Percentiles rank a stretch among this genome's conserved stretches.
phyloP scores from a whole-genome alignment of 257 asterid species.

The Petunia axillaris region DNA sequence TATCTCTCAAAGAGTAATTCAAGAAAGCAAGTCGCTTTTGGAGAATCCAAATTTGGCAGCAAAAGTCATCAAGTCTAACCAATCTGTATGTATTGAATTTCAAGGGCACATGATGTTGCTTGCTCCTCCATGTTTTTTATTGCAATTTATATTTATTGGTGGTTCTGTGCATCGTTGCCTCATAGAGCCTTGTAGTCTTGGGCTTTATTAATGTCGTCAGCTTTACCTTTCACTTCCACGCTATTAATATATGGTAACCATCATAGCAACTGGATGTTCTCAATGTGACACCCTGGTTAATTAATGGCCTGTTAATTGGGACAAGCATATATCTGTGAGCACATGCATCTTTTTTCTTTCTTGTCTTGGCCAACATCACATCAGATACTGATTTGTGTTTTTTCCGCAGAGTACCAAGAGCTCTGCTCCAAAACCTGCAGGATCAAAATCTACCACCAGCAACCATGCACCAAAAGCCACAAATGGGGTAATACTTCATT shows the following conservation, averaged over 20 bases:
- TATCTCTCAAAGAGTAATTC: conserved; percentile 92
- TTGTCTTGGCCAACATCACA: not conserved
- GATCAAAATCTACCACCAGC: conserved; percentile 48
- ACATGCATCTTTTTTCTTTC: not conserved
- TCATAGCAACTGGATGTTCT: not conserved
- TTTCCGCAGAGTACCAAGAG: conserved; percentile 59
- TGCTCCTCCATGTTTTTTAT: not conserved
- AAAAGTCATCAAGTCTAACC: conserved; percentile 48
- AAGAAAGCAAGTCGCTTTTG: conserved; percentile 89
- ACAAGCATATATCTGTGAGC: not conserved
- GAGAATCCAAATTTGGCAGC: conserved; percentile 85
- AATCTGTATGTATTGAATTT: conserved; percentile 44
- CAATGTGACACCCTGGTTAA: not conserved
- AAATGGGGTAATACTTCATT: conserved; percentile 55
- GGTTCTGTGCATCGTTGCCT: not conserved
- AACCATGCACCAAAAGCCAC: conserved; percentile 45
- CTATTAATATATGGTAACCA: not conserved
- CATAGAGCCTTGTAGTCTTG: not conserved
- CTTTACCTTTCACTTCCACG: not conserved
- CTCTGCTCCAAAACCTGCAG: conserved; percentile 45
- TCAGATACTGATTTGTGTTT: not conserved
- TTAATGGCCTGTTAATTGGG: not conserved
- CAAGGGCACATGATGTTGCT: conserved; percentile 12
- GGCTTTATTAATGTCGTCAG: not conserved
- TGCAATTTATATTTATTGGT: not conserved